Evolutionary conservation across 2,329 filamentous ascomycete species (phyloP), one percentile per base, ranked within the genome.

Genomic region (Aspergillus nomiae): DNA sequence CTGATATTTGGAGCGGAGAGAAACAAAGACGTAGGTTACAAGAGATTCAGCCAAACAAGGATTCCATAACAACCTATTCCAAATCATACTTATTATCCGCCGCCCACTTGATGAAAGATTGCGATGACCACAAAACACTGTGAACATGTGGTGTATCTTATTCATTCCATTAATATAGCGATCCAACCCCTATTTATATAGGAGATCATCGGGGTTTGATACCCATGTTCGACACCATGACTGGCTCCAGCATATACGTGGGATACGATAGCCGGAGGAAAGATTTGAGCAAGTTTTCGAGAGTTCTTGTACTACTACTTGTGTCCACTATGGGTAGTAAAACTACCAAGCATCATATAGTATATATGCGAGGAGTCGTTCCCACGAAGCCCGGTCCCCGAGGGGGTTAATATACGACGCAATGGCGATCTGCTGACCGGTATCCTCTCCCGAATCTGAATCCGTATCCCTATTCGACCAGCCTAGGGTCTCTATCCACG

Each of bases 371-470:
- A 68, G 36, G 19, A 68, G 60, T 12, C 67, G 60, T 32, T 65
- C n/a, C 66, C 63, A 68, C 10, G 67, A 51, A 12, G 63, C 51
- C 14, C 57, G 58, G 59, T 67, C 67, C 26, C 43, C 57, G 8
- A 67, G 64, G 4, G 67, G 67, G 41, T 66, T 68, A 55, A 69
- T 68, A 46, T 68, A 69, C 28, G 64, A 69, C n/a, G 64, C 67
- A 12, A 68, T 50, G 1, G 67, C 66, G 14, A 69, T 65, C 54
- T 69, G 67, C 43, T 69, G 61, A 41, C 64, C 64, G 36, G 36
- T 26, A 12, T 45, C 55, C 36, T 24, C 55, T 32, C 41, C 55
- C 6, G 55, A 57, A 57, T 38, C 55, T 46, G 55, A 24, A 57
- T 57, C 28, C 55, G 55, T 48, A 46, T 38, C 55, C 38, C 55